Conservation (phyloP, 148 eudicot genomes). For the Fallopia convolvulus region DNA sequence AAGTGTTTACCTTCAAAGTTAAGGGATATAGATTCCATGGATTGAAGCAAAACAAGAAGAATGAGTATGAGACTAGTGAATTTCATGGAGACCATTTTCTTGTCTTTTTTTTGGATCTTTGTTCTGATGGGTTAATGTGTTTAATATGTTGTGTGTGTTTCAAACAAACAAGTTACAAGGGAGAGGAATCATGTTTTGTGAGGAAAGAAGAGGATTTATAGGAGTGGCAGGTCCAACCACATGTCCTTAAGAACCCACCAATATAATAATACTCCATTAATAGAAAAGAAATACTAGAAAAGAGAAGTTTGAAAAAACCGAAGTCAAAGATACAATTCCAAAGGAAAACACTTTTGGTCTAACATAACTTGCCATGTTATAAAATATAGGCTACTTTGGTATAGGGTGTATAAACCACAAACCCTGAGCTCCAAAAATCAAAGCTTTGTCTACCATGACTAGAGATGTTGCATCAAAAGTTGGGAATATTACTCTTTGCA, state of each 20-base stretch:
- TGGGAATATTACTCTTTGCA: not conserved
- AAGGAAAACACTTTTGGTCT: not conserved
- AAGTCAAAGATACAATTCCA: constrained; percentile 12
- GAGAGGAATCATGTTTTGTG: constrained; percentile 8
- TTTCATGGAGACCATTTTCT: not conserved
- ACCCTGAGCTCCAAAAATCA: constrained; percentile 8
- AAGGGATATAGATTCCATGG: not conserved
- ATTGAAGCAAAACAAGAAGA: constrained; percentile 8
- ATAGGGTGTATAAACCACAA: not conserved
- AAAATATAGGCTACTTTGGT: constrained; percentile 5
- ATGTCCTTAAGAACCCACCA: not conserved
- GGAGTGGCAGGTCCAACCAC: not conserved
- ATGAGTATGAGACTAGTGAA: not conserved
- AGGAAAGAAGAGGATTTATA: not conserved
- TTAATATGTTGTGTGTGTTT: not conserved
- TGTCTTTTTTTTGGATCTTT: not conserved
- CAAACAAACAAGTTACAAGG: not conserved
- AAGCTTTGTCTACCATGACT: constrained; percentile 12
- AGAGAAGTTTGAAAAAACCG: not conserved
- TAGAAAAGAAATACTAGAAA: not conserved
- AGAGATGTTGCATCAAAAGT: constrained; percentile 1
- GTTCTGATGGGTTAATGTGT: not conserved
- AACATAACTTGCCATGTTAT: not conserved
- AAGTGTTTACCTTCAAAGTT: not conserved
- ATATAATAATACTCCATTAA: not conserved